These are phyloP conservation scores for Neofusicoccum ribis DNA, from an alignment of 2,329 filamentous ascomycete species.

Conservation along the genomic window DNA sequence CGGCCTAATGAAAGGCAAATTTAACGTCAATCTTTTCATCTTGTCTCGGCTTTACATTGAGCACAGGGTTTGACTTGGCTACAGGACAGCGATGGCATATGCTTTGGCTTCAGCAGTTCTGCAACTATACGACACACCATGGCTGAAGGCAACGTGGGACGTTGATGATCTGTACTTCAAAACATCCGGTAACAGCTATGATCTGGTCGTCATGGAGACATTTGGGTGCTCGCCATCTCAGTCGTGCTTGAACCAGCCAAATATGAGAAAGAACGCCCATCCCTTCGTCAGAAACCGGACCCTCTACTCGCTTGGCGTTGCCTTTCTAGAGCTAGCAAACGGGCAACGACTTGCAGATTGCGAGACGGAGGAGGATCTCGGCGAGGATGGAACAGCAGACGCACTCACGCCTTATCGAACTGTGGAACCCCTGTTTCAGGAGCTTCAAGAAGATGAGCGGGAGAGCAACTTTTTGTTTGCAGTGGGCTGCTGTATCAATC, in stretches of 20 bases:
- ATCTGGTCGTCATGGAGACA: background rate
- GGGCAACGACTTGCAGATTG: constrained; percentile 7
- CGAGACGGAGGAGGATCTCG: constrained; percentile 18
- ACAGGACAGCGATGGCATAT: constrained; percentile 18
- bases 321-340: constrained; percentile 22
- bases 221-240: background rate
- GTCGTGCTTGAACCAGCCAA: background rate
- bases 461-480: constrained; percentile 21
- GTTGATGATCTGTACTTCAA: background rate
- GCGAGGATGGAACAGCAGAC: background rate
- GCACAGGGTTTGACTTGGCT: background rate
- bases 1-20: background rate
- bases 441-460: constrained; percentile 10
- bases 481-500: constrained; percentile 17
- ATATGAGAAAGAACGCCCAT: background rate
- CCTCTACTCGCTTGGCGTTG: constrained; percentile 23
- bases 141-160: constrained; percentile 20
- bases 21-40: background rate
- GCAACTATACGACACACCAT: constrained; percentile 23
- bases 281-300: constrained; percentile 20
- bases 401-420: constrained; percentile 16
- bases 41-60: background rate
- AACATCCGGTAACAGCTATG: background rate
- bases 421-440: constrained; percentile 4
- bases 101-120: constrained; percentile 21